Evolutionary conservation across 2,329 filamentous ascomycete species (phyloP).

Genomic region (Aschersonia sp.): DNA sequence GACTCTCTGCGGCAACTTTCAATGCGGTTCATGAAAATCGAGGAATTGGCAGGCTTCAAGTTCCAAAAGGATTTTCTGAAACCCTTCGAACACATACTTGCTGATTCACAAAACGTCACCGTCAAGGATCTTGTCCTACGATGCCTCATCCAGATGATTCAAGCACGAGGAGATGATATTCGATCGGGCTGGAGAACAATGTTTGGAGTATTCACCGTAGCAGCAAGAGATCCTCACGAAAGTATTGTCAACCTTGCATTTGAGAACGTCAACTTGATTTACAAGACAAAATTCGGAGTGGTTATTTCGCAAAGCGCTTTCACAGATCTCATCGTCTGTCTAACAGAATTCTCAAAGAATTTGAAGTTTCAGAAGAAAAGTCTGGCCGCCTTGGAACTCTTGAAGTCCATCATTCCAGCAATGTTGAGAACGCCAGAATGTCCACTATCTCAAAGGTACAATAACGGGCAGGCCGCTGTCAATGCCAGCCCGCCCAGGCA

Average conservation of each 20-base stretch:
- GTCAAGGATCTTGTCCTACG: constrained; percentile 97
- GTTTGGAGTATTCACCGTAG: constrained; percentile 97
- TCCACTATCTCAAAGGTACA: constrained; percentile 57
- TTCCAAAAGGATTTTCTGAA: constrained; percentile 99
- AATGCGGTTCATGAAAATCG: constrained; percentile 98
- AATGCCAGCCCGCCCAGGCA: constrained; percentile 28
- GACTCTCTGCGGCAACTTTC: constrained; percentile 91
- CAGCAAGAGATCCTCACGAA: constrained; percentile 84
- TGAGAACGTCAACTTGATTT: constrained; percentile 91
- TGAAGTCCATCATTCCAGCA: constrained; percentile 85
- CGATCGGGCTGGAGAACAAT: constrained; percentile 97
- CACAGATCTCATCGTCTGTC: constrained; percentile 85
- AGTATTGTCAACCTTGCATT: constrained; percentile 93
- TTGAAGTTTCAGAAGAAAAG: constrained; percentile 98
- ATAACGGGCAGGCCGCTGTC: constrained; percentile 14
- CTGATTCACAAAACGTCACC: constrained; percentile 76
- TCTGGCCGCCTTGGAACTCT: constrained; percentile 81
- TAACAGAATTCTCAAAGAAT: constrained; percentile 98
- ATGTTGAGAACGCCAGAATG: constrained; percentile 96
- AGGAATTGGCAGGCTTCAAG: constrained; percentile 95
- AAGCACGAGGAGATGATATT: constrained; percentile 91
- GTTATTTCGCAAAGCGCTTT: constrained; percentile 96
- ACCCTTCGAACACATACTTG: constrained; percentile 94
- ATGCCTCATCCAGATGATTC: constrained; percentile 98
- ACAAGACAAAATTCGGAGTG: constrained; percentile 87